These are phyloP conservation scores for Claviceps lovelessii DNA, from an alignment of 2,329 filamentous ascomycete species.

Conservation along the genomic window DNA sequence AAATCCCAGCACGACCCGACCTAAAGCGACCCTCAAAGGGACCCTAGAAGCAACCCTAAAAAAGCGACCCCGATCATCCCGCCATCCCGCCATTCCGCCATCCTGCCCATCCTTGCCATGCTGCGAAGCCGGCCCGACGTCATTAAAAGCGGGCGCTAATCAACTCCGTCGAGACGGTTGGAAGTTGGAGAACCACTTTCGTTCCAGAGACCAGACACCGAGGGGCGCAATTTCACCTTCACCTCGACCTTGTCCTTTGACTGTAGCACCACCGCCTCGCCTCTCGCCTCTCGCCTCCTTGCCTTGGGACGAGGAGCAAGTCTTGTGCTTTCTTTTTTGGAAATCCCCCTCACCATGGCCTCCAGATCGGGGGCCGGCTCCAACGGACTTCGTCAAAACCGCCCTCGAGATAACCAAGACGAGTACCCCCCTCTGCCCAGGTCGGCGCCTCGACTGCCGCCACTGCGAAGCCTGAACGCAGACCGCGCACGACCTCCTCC, in stretches of 20 bases:
- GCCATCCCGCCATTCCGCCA: too few species aligned
- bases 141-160: not conserved
- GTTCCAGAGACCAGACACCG: not conserved
- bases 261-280: not conserved
- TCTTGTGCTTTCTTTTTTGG: not conserved
- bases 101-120: not conserved
- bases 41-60: too few species aligned
- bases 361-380: slow-evolving; percentile 19
- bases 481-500: slow-evolving; percentile 14
- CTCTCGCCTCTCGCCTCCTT: too few species aligned
- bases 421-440: slow-evolving; percentile 19
- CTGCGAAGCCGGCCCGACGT: not conserved
- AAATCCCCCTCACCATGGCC: slow-evolving; percentile 13
- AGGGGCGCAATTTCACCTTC: not conserved
- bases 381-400: slow-evolving; percentile 16
- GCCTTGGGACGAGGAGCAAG: not conserved
- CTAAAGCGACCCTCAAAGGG: not conserved
- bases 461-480: slow-evolving; percentile 17
- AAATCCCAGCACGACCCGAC: not conserved
- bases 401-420: slow-evolving; percentile 16
- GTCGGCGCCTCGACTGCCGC: slow-evolving; percentile 15
- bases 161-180: not conserved
- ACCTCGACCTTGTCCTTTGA: too few species aligned
- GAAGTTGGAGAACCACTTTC: not conserved
- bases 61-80: not conserved